Conservation (phyloP, 2,329 filamentous ascomycete species). For the Leptosphaerulina australis region DNA sequence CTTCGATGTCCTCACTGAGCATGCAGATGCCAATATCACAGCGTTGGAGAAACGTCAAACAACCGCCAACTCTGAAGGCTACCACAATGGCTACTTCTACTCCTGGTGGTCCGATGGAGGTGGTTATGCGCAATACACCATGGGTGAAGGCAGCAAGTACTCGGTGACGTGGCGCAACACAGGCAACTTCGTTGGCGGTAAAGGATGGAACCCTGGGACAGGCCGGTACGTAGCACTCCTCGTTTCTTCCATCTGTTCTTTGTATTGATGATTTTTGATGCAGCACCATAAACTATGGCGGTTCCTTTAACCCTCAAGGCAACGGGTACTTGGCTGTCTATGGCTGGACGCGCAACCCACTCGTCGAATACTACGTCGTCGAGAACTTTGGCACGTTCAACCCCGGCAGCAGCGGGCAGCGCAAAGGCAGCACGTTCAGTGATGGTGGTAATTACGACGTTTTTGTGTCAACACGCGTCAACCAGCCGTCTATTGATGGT, state of each 20-base stretch:
- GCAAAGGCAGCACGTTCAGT: constrained; percentile 57
- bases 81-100: constrained; percentile 58
- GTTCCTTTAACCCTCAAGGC: constrained; percentile 30
- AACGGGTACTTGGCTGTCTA: constrained; percentile 54
- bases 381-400: constrained; percentile 57
- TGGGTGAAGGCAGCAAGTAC: constrained; percentile 31
- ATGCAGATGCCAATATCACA: constrained; percentile 29
- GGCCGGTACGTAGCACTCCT: constrained; percentile 54
- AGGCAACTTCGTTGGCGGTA: constrained; percentile 38
- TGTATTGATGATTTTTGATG: not conserved
- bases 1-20: constrained; percentile 27
- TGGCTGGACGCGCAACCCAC: constrained; percentile 60
- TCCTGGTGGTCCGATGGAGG: constrained; percentile 64
- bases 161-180: constrained; percentile 30
- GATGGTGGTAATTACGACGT: constrained; percentile 62
- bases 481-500: constrained; percentile 60
- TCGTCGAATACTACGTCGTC: constrained; percentile 64
- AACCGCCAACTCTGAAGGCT: constrained; percentile 57
- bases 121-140: constrained; percentile 29
- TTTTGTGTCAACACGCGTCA: constrained; percentile 55
- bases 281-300: constrained; percentile 27
- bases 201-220: constrained; percentile 48
- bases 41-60: constrained; percentile 24
- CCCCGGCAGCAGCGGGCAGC: constrained; percentile 51
- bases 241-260: not conserved